phyloP scores from a whole-genome alignment of 2,329 filamentous ascomycete species.

The Zasmidium angulare region DNA sequence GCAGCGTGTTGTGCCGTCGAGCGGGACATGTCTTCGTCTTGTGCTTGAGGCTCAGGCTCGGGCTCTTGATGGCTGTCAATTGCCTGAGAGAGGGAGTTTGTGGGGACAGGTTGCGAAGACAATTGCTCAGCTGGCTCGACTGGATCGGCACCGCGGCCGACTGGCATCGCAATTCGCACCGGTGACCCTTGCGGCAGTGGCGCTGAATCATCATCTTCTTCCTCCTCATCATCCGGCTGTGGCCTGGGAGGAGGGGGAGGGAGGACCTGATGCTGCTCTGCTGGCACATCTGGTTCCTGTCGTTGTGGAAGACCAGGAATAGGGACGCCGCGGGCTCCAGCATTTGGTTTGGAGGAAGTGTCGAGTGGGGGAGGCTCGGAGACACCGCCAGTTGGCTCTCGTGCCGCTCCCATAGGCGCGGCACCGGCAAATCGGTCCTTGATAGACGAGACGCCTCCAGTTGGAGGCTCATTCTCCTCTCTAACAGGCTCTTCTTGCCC shows the following conservation, averaged over 20 bases:
- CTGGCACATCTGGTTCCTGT: constrained; percentile 54
- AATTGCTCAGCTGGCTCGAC: constrained; percentile 54
- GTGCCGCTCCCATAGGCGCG: constrained; percentile 65
- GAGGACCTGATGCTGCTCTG: constrained; percentile 52
- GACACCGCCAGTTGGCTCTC: constrained; percentile 39
- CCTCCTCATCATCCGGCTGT: constrained; percentile 33
- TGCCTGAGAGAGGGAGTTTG: constrained; percentile 61
- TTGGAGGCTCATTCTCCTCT: constrained; percentile 51
- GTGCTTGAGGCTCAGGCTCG: constrained; percentile 62
- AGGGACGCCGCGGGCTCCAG: constrained; percentile 63
- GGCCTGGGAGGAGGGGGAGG: constrained; percentile 45
- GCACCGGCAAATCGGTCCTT: constrained; percentile 80
- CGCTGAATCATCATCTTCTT: constrained; percentile 38
- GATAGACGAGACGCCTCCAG: constrained; percentile 69
- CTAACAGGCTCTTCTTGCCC: constrained; percentile 53
- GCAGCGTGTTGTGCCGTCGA: constrained; percentile 51
- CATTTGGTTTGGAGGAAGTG: constrained; percentile 67
- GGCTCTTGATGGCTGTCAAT: constrained; percentile 65
- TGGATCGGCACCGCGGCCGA: constrained; percentile 62
- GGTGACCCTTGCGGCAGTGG: constrained; percentile 63
- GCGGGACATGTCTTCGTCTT: constrained; percentile 57
- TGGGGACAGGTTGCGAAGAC: constrained; percentile 59
- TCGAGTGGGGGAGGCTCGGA: constrained; percentile 64
- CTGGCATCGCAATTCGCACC: constrained; percentile 81
- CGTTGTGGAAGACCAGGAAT: constrained; percentile 73